Evolutionary conservation across 2,329 filamentous ascomycete species (phyloP).

Genomic region (Ophiosphaerella narmari): DNA sequence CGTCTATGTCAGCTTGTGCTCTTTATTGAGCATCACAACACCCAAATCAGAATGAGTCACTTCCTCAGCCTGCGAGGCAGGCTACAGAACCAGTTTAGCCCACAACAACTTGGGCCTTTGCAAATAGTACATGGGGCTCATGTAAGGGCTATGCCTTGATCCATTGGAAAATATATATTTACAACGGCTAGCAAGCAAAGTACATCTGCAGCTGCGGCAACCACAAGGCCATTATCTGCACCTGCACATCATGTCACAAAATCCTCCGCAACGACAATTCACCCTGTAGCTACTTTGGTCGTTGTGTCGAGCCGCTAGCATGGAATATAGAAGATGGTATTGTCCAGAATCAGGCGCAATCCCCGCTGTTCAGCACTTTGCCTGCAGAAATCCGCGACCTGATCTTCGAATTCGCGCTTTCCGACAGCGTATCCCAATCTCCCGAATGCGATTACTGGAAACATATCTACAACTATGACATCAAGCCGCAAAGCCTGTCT

Average conservation of each 20-base stretch:
- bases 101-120: not conserved
- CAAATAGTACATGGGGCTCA: constrained; percentile 1
- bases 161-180: not conserved
- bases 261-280: constrained; percentile 3
- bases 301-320: constrained; percentile 19
- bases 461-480: not conserved
- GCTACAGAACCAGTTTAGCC: not conserved
- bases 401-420: constrained; percentile 21
- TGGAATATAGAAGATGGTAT: constrained; percentile 13
- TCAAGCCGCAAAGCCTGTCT: not conserved
- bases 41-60: not conserved
- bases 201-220: constrained; percentile 12
- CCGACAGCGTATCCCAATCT: constrained; percentile 7
- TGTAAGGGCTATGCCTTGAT: not conserved
- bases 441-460: not conserved
- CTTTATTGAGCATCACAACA: no score
- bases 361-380: constrained; percentile 14
- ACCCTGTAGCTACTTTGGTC: constrained; percentile 5
- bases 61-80: not conserved
- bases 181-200: constrained; percentile 6
- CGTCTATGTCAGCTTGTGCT: no score
- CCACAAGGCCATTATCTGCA: not conserved
- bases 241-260: constrained; percentile 3
- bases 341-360: constrained; percentile 8
- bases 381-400: constrained; percentile 23